Evolutionary conservation across 176 grass and related monocot species (phyloP).

Genomic region (Aechmea fasciata): DNA sequence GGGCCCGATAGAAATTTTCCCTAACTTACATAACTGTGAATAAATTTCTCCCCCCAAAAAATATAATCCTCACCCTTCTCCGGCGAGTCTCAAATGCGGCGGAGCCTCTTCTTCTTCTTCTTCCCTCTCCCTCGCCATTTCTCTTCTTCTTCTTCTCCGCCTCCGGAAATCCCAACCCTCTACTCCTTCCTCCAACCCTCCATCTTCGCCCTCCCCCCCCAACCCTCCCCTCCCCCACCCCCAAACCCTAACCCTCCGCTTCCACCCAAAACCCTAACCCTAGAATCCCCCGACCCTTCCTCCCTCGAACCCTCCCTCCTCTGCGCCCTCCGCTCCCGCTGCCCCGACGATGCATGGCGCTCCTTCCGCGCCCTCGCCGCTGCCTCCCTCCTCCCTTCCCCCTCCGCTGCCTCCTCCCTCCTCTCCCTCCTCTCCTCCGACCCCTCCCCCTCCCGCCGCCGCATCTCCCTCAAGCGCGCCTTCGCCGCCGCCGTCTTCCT

Average conservation of each 20-base stretch:
- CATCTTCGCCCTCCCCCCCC: constrained; percentile 53
- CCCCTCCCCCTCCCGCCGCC: constrained; percentile 47
- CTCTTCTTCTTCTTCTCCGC: constrained; percentile 18
- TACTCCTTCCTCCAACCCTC: constrained; percentile 93
- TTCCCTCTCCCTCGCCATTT: not conserved
- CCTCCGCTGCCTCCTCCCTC: constrained; percentile 51
- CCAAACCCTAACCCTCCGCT: constrained; percentile 8
- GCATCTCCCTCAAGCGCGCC: constrained; percentile 71
- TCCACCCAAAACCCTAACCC: constrained; percentile 17
- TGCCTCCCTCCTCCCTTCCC: constrained; percentile 37
- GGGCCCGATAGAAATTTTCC: no score
- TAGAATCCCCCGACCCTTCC: constrained; percentile 3
- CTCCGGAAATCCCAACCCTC: constrained; percentile 54
- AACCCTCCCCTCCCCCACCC: constrained; percentile 8
- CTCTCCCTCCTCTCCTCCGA: constrained; percentile 66
- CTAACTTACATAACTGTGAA: no score
- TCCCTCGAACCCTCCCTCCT: constrained; percentile 53
- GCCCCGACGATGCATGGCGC: constrained; percentile 67
- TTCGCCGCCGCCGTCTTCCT: constrained; percentile 67
- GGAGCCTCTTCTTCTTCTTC: not conserved
- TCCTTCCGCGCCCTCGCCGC: constrained; percentile 69
- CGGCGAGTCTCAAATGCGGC: no score
- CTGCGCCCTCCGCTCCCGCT: constrained; percentile 29
- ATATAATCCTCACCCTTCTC: no score
- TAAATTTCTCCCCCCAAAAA: no score